Evolutionary conservation across 2,329 filamentous ascomycete genomes (phyloP).

Genomic region (Kalmusia sp.): DNA sequence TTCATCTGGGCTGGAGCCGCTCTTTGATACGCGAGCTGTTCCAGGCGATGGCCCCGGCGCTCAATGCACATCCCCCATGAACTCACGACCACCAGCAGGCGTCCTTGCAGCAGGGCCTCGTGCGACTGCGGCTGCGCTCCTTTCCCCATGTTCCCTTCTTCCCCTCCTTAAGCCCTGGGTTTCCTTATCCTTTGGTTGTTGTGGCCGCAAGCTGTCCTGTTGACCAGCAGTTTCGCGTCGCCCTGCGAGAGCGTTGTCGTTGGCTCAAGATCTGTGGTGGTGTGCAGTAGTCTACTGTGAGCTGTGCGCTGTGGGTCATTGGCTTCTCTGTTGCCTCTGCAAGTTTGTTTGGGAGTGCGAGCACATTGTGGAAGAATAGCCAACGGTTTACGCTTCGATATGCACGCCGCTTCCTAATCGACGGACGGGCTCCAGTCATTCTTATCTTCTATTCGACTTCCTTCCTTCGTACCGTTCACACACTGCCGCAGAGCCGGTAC

Average conservation of each 20-base stretch:
- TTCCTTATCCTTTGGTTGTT: conserved; percentile 29
- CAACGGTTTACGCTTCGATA: conserved; percentile 18
- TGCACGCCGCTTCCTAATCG: conserved; percentile 37
- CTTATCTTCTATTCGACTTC: conserved; percentile 20
- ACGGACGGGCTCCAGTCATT: conserved; percentile 43
- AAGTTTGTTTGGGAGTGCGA: not conserved
- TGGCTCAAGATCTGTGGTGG: conserved; percentile 28
- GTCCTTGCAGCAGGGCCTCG: conserved; percentile 33
- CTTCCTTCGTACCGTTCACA: conserved; percentile 19
- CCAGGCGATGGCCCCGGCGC: conserved; percentile 28
- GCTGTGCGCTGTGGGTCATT: conserved; percentile 9
- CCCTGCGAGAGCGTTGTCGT: conserved; percentile 37
- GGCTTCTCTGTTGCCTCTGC: conserved; percentile 1
- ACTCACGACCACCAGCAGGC: conserved; percentile 30
- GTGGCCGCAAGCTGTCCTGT: conserved; percentile 41
- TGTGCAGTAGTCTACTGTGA: conserved; percentile 6
- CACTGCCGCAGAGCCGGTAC: conserved; percentile 33
- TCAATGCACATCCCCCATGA: conserved; percentile 40
- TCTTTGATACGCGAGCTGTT: conserved; percentile 27
- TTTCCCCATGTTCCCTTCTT: conserved; percentile 31
- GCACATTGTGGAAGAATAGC: not conserved
- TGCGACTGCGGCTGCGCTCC: conserved; percentile 34
- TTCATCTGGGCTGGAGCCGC: conserved; percentile 12
- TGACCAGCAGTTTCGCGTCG: conserved; percentile 45
- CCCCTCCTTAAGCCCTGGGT: conserved; percentile 13